Evolutionary conservation across 371 early-diverging fungal genomes (phyloP).

Genomic region (Mucor ambiguus): DNA sequence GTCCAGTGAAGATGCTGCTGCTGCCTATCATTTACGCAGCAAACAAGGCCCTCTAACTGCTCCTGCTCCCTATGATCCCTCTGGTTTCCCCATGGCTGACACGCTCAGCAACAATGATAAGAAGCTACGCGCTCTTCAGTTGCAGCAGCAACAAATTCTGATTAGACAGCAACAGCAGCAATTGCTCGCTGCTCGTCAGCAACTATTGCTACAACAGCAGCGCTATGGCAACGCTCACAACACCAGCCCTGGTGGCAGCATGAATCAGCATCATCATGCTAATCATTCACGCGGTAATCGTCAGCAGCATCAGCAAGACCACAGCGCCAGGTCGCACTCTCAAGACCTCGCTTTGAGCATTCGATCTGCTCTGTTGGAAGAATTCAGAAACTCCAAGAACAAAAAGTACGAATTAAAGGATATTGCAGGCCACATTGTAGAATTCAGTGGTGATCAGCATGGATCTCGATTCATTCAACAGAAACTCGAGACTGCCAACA

Average conservation of each 20-base stretch:
- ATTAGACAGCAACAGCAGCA: slow-evolving; percentile 57
- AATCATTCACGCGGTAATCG: not conserved
- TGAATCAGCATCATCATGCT: slow-evolving; percentile 9
- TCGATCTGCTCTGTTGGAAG: slow-evolving; percentile 84
- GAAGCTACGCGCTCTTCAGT: slow-evolving; percentile 53
- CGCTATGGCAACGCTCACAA: not conserved
- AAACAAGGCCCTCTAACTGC: slow-evolving; percentile 35
- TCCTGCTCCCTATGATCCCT: slow-evolving; percentile 30
- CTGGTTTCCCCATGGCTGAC: slow-evolving; percentile 23
- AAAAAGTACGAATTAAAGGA: slow-evolving; percentile 93
- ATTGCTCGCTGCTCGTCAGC: slow-evolving; percentile 49
- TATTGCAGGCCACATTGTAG: slow-evolving; percentile 90
- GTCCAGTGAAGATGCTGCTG: slow-evolving; percentile 23
- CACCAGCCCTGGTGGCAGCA: not conserved
- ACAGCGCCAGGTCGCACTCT: not conserved
- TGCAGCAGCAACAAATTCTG: slow-evolving; percentile 54
- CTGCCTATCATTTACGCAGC: slow-evolving; percentile 25
- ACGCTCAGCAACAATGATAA: slow-evolving; percentile 33
- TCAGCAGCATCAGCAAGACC: not conserved
- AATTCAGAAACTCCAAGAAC: slow-evolving; percentile 91
- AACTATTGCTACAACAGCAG: slow-evolving; percentile 51
- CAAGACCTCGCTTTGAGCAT: slow-evolving; percentile 19
- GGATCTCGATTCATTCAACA: slow-evolving; percentile 98
- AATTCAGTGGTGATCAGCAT: slow-evolving; percentile 99
- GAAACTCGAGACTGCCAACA: slow-evolving; percentile 90